Evolutionary conservation across 192 early-diverging fungal species (phyloP), one percentile per base, ranked within the genome.

Genomic region (Lunasporangiospora selenospora): DNA sequence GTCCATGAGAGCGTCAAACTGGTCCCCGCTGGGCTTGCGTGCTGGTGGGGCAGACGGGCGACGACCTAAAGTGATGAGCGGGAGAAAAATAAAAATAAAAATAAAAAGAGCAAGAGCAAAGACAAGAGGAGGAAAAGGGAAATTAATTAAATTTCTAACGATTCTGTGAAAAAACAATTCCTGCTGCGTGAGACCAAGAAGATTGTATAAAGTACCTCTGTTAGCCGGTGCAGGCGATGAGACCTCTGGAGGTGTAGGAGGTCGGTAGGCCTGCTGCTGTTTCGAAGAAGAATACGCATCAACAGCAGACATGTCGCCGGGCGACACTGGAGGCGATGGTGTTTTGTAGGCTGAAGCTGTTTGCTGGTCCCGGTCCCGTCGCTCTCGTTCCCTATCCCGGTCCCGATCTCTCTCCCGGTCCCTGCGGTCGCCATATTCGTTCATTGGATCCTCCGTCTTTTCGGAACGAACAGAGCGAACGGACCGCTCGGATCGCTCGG

Each of bases 1-100:
- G 31, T 80, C 67, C 71, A 80, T 76, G 49, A 80, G 49, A 8
- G 59, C 61, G 42, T 80, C 78, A 42, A 79, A 63, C 6, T 67
- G 65, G 5, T 60, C 60, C 0, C 52, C 62, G 60, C 52, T 67
- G 13, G 41, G 23, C 29, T 67, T 73, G n/a, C 46, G 44, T 34
- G 59, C 33, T 23, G 60, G 60, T 33, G 58, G 37, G 32, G 55
- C 46, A 6, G 46, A 47, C 6, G 65, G 26, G 16, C 44, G 29
- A 26, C 69, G 34, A 18, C 69, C 69, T 73, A n/a, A n/a, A 23
- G 18, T 18, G 7, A 54, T 6, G 0, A 38, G 41, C 10, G n/a
- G n/a, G 29, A 48, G 8, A 30, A 33, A 16, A 29, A 19, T 21
- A 43, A 6, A 33, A 31, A 46, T 46, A 34, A 19, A 34, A 30